Evolutionary conservation across 805 yeast genomes (phyloP).

Genomic region (Pichia kluyveri): DNA sequence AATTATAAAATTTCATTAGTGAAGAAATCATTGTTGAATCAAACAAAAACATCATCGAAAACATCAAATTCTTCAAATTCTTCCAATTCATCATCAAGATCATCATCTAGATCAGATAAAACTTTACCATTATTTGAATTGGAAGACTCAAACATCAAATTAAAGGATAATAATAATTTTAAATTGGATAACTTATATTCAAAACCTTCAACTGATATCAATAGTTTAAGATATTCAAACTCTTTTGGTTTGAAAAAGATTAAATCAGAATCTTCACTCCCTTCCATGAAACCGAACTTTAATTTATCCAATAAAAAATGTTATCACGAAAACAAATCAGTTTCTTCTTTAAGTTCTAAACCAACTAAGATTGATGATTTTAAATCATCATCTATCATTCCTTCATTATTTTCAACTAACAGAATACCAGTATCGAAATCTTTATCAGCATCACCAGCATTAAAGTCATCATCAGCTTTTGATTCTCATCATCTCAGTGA

Average conservation of each 20-base stretch:
- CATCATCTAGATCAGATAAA: not conserved
- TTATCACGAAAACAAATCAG: not conserved
- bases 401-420: not conserved
- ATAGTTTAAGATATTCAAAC: conserved; percentile 19
- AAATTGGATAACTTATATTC: conserved; percentile 17
- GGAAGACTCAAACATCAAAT: conserved; percentile 22
- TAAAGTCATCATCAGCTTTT: conserved; percentile 11
- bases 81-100: not conserved
- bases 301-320: not conserved
- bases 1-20: conserved; percentile 31
- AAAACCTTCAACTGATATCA: conserved; percentile 8
- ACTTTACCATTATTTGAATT: conserved; percentile 10
- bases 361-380: not conserved
- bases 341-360: not conserved
- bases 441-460: conserved; percentile 5
- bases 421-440: conserved; percentile 2
- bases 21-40: conserved; percentile 8
- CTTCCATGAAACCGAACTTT: conserved; percentile 7
- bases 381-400: not conserved
- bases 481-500: conserved; percentile 5
- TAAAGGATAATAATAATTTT: conserved; percentile 24
- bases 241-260: conserved; percentile 21
- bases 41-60: too few species aligned
- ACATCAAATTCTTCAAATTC: not conserved
- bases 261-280: conserved; percentile 23